Evolutionary conservation across 2,329 filamentous ascomycete genomes (phyloP).

Genomic region (Penicillium capsulatum): DNA sequence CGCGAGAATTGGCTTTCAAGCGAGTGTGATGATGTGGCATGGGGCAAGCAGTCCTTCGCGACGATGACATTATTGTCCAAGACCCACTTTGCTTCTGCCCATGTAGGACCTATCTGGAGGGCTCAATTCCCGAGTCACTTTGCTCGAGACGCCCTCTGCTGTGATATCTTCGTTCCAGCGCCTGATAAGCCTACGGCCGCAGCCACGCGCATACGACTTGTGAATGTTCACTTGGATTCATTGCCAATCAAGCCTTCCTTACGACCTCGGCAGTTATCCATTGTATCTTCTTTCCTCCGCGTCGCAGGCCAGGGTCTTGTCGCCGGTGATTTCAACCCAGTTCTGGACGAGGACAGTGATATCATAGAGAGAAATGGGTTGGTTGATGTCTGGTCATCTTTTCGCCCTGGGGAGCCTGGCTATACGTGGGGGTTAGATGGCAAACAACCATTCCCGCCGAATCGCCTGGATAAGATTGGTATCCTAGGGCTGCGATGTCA

Average conservation of each 20-base stretch:
- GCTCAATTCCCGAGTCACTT: constrained; percentile 31
- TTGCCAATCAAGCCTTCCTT: constrained; percentile 25
- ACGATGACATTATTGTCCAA: constrained; percentile 9
- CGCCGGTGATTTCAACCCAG: constrained; percentile 43
- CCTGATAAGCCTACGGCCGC: not conserved
- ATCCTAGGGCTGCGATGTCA: constrained; percentile 24
- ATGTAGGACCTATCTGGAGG: constrained; percentile 31
- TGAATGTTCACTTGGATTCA: constrained; percentile 43
- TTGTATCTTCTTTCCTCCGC: constrained; percentile 25
- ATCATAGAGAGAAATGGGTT: constrained; percentile 33
- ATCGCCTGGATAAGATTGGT: constrained; percentile 39
- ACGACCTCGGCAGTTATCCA: not conserved
- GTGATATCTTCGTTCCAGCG: constrained; percentile 10
- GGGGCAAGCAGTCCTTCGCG: constrained; percentile 22
- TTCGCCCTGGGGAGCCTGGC: constrained; percentile 29
- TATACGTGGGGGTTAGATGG: constrained; percentile 41
- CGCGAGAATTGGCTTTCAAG: constrained; percentile 9
- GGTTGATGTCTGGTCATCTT: constrained; percentile 33
- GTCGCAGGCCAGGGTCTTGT: constrained; percentile 30
- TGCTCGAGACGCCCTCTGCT: constrained; percentile 7
- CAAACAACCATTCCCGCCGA: constrained; percentile 29
- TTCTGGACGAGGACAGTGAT: constrained; percentile 32
- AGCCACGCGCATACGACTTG: constrained; percentile 24
- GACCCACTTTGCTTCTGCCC: constrained; percentile 1
- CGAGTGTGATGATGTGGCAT: constrained; percentile 17